Percentiles rank a stretch among this genome's conserved stretches.
Conservation (phyloP, 345 rosid species). For the Clarkia xantiana region DNA sequence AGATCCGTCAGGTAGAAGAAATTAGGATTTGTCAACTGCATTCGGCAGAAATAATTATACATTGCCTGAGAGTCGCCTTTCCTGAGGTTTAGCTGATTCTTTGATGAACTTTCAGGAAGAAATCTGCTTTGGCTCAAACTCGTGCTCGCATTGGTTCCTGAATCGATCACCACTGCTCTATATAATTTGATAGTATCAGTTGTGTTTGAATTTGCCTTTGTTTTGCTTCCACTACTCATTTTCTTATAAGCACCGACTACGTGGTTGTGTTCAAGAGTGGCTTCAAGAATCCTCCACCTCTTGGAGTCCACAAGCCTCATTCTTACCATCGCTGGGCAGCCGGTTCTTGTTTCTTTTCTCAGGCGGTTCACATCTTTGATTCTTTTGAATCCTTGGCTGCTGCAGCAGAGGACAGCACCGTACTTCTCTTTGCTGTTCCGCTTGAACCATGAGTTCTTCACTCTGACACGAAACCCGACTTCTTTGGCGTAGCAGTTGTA, state of each 20-base stretch:
- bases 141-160: slow-evolving; percentile 6
- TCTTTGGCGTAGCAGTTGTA: slow-evolving; percentile 66
- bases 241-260: slow-evolving; percentile 29
- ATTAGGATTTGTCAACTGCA: slow-evolving; percentile 20
- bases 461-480: slow-evolving; percentile 61
- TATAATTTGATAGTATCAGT: slow-evolving; percentile 17
- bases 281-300: slow-evolving; percentile 64
- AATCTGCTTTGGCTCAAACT: slow-evolving; percentile 4
- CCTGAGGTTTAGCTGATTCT: slow-evolving; percentile 15
- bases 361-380: slow-evolving; percentile 47
- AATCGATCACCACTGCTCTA: slow-evolving; percentile 14
- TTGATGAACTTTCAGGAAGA: slow-evolving; percentile 2
- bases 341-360: slow-evolving; percentile 63
- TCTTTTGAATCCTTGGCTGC: slow-evolving; percentile 69
- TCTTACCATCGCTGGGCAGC: slow-evolving; percentile 75
- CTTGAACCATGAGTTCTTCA: slow-evolving; percentile 76
- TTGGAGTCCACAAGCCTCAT: slow-evolving; percentile 63
- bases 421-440: slow-evolving; percentile 65
- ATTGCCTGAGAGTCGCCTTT: slow-evolving; percentile 15
- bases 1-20: slow-evolving; percentile 23
- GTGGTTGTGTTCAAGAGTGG: slow-evolving; percentile 62
- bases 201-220: slow-evolving; percentile 2
- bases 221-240: slow-evolving; percentile 8
- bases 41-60: slow-evolving; percentile 21
- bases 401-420: slow-evolving; percentile 70